These are phyloP conservation scores for Colletotrichum kahawae DNA, from an alignment of 2,329 filamentous ascomycete genomes.

Conservation along the genomic window DNA sequence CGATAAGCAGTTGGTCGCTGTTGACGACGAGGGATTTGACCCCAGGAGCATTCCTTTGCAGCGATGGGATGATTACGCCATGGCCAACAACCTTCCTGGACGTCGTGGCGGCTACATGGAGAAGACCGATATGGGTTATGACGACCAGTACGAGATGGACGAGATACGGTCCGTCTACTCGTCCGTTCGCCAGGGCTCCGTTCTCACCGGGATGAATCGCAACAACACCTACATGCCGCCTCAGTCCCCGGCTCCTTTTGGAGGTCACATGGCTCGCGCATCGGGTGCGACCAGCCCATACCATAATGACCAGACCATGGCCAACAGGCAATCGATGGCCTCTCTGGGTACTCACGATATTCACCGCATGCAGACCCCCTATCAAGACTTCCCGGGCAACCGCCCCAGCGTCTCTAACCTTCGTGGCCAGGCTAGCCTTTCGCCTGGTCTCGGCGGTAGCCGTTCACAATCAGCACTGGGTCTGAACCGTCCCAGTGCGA, in stretches of 20 bases:
- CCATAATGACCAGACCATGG: conserved; percentile 54
- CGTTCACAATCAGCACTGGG: conserved; percentile 53
- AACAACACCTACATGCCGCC: conserved; percentile 78
- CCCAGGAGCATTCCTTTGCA: conserved; percentile 92
- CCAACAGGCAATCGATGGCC: conserved; percentile 74
- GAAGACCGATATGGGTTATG: conserved; percentile 69
- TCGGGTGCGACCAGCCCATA: conserved; percentile 45
- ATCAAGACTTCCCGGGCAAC: conserved; percentile 57
- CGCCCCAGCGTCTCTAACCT: conserved; percentile 69
- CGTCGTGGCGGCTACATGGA: conserved; percentile 77
- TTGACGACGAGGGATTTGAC: conserved; percentile 86
- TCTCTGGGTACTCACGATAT: conserved; percentile 62
- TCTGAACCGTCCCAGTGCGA: conserved; percentile 47
- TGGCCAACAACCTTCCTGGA: conserved; percentile 85
- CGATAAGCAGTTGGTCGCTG: conserved; percentile 85
- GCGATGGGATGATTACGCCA: conserved; percentile 95
- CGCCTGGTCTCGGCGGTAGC: conserved; percentile 46
- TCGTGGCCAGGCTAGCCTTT: conserved; percentile 52
- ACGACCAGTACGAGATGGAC: conserved; percentile 92
- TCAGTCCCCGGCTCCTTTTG: conserved; percentile 77
- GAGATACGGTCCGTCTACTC: conserved; percentile 98
- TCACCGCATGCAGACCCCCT: conserved; percentile 59
- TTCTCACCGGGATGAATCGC: conserved; percentile 81
- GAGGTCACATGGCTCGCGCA: conserved; percentile 46
- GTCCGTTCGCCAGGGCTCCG: conserved; percentile 85